Evolutionary conservation across 2,329 filamentous ascomycete genomes (phyloP), one percentile per base, ranked within the genome.

Genomic region (Paecilomyces sp.): DNA sequence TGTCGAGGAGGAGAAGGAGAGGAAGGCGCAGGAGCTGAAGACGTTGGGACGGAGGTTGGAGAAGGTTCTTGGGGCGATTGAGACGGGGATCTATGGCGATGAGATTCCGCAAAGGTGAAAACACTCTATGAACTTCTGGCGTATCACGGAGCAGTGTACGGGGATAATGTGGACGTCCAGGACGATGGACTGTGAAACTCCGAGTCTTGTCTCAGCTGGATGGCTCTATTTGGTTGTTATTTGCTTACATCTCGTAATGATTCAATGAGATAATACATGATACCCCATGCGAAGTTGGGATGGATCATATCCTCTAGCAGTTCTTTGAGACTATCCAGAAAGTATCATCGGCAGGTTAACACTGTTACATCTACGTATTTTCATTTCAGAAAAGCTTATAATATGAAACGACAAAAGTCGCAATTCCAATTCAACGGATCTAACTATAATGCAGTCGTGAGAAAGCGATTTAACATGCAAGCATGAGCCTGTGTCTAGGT

Each of bases 1-100:
- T 15, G 78, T 77, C 54, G 77, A 81, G 68, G 70, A 68, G 64
- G 74, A 77, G 68, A 70, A 78, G 58, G 72, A 69, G 62, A 64
- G 63, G 58, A 79, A 76, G 64, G 70, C 75, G 47, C 67, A 63
- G 36, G 78, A 81, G 65, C 70, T 80, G 70, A 74, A 68, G 65
- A 67, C 63, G 56, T 66, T 78, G 63, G 70, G 76, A 59, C 71
- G 67, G 57, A 69, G 68, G 60, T 64, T 81, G 61, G 79, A 81
- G 62, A 68, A 65, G 51, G 74, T 81, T 47, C 67, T 80, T 57
- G 73, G 70, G 56, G 74, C 71, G 57, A 71, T 78, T 54, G 71
- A 75, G 57, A 68, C 67, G 56, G 74, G 74, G 9, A 64, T 72
- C 57, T 71, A 74, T 66, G 68, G 70, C n/a, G 62, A 67, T 57